Evolutionary conservation across 768 basidiomycete species (phyloP), one percentile per base, ranked within the genome.

Genomic region (Trametes sanguinea): DNA sequence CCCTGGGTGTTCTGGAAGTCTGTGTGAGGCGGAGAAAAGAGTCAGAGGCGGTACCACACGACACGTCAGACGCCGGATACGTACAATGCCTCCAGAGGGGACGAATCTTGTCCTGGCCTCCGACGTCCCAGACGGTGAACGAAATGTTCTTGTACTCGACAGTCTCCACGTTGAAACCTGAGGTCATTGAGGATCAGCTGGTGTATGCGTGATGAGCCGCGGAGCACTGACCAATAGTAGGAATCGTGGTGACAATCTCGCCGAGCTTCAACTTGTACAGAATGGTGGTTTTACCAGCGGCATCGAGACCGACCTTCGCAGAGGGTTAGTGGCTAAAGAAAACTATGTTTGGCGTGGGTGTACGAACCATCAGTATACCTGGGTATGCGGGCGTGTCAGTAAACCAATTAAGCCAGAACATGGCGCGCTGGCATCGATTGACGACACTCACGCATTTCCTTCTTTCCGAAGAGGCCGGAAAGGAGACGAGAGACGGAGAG

Each of bases 1-100:
- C 96, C 97, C 80, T 99, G 96, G 32, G 97, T 99, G 83, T 98
- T 98, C 80, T 98, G 96, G 95, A 97, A 99, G 83, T 99, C 97
- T 99, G 73, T 17, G 39, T 17, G 17, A 52, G 63, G 54, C 57
- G 63, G 30, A 56, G 54, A 52, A 16, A 61, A 42, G 37, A 37
- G 16, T 71, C 51, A 68, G 62, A 60, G 60, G 48, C 45, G 27
- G 35, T 35, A 53, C 37, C 53, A 40, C 32, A 32, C 57, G 64
- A 53, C 60, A 66, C 63, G 65, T 54, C 58, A 56, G 62, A 66
- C 61, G 54, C 52, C 42, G 53, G 42, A 17, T 57, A 87, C 94
- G 73, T 73, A 97, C 97, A 99, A 83, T 99, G 97, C 87, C 96
- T 94, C 97, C 97, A 99, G 70, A 98, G 87, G 69, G 96, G 96